These are phyloP conservation scores for Eutypella sp. DNA, from an alignment of 2,329 filamentous ascomycete genomes.

Conservation along the genomic window DNA sequence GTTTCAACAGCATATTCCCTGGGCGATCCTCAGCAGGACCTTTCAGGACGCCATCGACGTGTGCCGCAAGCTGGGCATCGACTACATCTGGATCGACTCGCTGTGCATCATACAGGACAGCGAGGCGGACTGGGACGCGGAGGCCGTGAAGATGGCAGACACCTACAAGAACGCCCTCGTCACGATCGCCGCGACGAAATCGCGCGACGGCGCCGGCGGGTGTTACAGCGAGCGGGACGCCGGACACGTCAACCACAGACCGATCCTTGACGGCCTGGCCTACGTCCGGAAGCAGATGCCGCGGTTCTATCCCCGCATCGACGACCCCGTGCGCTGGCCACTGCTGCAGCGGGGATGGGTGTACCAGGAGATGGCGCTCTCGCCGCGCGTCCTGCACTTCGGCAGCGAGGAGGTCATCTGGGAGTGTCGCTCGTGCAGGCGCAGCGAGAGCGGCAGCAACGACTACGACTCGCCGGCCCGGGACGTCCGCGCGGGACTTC, in stretches of 20 bases:
- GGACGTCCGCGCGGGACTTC: conserved; percentile 1
- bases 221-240: conserved; percentile 5
- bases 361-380: conserved; percentile 17
- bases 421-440: conserved; percentile 10
- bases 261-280: background rate
- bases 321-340: conserved; percentile 1
- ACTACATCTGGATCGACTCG: conserved; percentile 4
- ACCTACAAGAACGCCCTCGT: conserved; percentile 6
- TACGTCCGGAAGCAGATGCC: background rate
- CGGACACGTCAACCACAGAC: background rate
- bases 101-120: too few relatives aligned
- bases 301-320: background rate
- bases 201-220: conserved; percentile 5
- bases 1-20: conserved; percentile 4
- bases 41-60: conserved; percentile 9
- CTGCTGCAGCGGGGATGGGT: conserved; percentile 17
- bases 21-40: conserved; percentile 3
- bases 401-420: conserved; percentile 13
- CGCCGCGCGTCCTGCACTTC: conserved; percentile 14
- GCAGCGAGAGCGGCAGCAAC: conserved; percentile 10
- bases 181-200: conserved; percentile 7
- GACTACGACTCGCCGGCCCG: too few relatives aligned
- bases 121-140: conserved; percentile 7
- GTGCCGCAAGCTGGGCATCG: conserved; percentile 3
- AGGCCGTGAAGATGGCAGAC: conserved; percentile 7